Evolutionary conservation across 75 land plant genomes (phyloP).

Genomic region (Cryptomeria japonica): DNA sequence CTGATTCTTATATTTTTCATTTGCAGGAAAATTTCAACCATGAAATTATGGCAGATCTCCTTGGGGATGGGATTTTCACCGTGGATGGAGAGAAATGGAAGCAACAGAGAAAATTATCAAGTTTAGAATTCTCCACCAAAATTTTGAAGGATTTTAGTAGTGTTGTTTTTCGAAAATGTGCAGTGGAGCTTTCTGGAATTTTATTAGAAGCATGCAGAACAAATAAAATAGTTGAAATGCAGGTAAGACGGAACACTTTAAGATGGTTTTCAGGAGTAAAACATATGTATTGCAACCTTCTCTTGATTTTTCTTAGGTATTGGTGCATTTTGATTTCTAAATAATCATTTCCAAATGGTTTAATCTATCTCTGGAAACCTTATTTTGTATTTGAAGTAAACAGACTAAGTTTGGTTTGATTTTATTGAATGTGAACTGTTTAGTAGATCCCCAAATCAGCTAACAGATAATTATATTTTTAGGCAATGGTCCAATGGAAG

Average conservation of each 20-base stretch:
- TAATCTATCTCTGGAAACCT: not conserved
- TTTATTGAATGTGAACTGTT: not conserved
- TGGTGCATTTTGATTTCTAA: not conserved
- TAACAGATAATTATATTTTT: not conserved
- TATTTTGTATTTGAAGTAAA: not conserved
- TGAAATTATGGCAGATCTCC: constrained; percentile 24
- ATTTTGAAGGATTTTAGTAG: constrained; percentile 47
- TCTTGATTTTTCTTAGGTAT: not conserved
- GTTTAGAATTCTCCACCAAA: constrained; percentile 52
- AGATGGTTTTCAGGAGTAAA: not conserved
- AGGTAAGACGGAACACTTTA: constrained; percentile 23
- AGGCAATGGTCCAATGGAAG: not conserved
- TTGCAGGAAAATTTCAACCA: constrained; percentile 35
- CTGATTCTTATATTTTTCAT: not conserved
- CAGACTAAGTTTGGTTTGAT: not conserved
- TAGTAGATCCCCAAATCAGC: not conserved
- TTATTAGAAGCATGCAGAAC: constrained; percentile 12
- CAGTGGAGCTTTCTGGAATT: constrained; percentile 30
- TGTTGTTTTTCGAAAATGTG: constrained; percentile 31
- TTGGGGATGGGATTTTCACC: constrained; percentile 60
- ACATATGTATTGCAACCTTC: not conserved
- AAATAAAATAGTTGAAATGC: constrained; percentile 41
- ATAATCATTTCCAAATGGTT: not conserved
- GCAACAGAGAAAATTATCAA: constrained; percentile 51
- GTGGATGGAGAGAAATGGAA: constrained; percentile 53